Evolutionary conservation across 257 asterid genomes (phyloP).

Genomic region (Solanum okadae): DNA sequence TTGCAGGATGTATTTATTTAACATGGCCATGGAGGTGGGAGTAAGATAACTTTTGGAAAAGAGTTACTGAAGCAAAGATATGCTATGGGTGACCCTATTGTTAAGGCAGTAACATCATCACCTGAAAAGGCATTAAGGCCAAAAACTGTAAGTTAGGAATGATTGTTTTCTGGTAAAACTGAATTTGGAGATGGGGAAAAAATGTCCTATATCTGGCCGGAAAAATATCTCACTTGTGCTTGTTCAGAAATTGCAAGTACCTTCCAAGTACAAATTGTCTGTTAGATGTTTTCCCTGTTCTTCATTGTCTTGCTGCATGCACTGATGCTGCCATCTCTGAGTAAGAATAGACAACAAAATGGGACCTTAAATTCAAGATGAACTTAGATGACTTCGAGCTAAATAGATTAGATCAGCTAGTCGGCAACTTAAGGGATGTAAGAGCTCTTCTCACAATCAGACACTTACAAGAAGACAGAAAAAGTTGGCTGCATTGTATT

Average conservation of each 20-base stretch:
- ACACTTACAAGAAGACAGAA: background rate
- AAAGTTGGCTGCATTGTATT: background rate
- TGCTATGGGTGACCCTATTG: background rate
- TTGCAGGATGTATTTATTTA: background rate
- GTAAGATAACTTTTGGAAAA: background rate
- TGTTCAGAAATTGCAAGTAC: no score
- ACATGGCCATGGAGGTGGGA: background rate
- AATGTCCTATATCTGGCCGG: no score
- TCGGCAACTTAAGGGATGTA: background rate
- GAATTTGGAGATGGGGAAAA: background rate
- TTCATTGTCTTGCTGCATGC: background rate
- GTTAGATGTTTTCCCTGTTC: background rate
- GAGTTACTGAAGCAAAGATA: background rate
- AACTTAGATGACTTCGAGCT: background rate
- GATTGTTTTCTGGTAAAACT: background rate
- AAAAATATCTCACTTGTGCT: no score
- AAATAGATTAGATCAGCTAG: background rate
- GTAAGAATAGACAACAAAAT: background rate
- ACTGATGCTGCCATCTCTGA: background rate
- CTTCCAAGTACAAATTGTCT: background rate
- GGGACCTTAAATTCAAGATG: background rate
- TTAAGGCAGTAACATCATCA: background rate
- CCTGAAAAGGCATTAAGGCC: background rate
- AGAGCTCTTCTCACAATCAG: background rate
- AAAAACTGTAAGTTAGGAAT: background rate